These are phyloP conservation scores for Furcasterigmium furcatum DNA, from an alignment of 2,329 filamentous ascomycete species.

Conservation along the genomic window DNA sequence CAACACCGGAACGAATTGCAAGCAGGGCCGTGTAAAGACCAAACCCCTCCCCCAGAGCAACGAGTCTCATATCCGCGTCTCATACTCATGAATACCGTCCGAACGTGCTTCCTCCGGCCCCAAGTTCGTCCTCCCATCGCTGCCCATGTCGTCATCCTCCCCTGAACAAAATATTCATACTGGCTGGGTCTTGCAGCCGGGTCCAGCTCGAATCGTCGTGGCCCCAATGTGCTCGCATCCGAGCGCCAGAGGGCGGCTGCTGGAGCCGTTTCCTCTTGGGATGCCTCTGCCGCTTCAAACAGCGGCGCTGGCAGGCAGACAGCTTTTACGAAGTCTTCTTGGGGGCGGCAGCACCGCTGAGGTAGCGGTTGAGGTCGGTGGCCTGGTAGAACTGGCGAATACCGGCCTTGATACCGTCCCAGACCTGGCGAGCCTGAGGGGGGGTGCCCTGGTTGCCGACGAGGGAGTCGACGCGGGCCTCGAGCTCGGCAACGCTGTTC, in stretches of 20 bases:
- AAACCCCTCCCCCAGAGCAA: constrained; percentile 3
- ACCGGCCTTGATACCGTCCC: constrained; percentile 74
- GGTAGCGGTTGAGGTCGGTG: constrained; percentile 76
- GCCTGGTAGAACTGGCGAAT: constrained; percentile 72
- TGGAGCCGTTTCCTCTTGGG: no score
- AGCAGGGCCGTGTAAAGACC: constrained; percentile 9
- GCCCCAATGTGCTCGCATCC: not conserved
- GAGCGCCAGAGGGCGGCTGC: not conserved
- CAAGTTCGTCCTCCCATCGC: not conserved
- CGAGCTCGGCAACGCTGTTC: constrained; percentile 67
- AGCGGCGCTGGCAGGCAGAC: not conserved
- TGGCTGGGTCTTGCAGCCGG: constrained; percentile 7
- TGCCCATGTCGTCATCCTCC: constrained; percentile 2
- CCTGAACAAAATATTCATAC: constrained; percentile 3
- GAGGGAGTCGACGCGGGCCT: constrained; percentile 74
- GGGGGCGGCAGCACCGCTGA: constrained; percentile 51
- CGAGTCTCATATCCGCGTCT: constrained; percentile 3
- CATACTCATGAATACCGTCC: constrained; percentile 5
- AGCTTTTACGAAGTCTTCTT: constrained; percentile 39
- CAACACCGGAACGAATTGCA: constrained; percentile 9
- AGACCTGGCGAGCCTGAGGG: constrained; percentile 72
- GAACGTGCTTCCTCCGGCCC: constrained; percentile 3
- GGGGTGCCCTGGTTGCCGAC: constrained; percentile 85
- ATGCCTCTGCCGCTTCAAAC: no score
- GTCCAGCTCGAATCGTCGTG: constrained; percentile 7